Base-by-base conservation (phyloP, 1,284 basidiomycete species). In the Tilletia caries region DNA sequence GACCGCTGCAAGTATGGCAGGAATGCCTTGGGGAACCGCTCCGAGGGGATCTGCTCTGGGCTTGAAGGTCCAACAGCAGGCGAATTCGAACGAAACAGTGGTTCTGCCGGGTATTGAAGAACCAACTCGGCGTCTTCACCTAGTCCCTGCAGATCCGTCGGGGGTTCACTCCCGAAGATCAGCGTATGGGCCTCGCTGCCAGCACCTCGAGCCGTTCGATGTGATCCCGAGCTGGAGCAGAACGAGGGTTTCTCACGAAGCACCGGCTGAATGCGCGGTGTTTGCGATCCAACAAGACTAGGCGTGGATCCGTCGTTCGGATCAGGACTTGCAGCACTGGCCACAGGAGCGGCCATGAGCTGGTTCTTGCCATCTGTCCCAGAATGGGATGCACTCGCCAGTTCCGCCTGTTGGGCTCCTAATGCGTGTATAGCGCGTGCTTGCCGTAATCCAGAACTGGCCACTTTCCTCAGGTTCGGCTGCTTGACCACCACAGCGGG, bases 401-500 rank as follows among this genome's bases (percentile, higher is more conserved):
- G 37, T 41, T 41, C 1, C 15, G 37, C 8, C 8, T 41, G 37
- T 41, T 41, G 37, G 15, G 15, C 15, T 15, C 37, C 37, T 15
- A 41, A 41, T 41, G 37, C 37, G 15, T 41, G 15, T 10, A 41
- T 41, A 15, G 52, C 52, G 3, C 58, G 58, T n/a, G 32, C 58
- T n/a, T 62, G 29, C 32, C 58, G 58, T 3, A 62, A 29, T 34
- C 58, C 58, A 6, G 58, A 62, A 37, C 58, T 62, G 1, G 58
- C 58, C 29, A 62, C 58, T 37, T 62, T 62, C 6, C 58, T 25
- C 0, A 62, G 58, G 20, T 62, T 62, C 29, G 32, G 29, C 58
- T 62, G 58, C n/a, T 62, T 62, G 58, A 62, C 58, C 58, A 62
- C 27, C 10, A 62, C 58, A 15, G 58, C 29, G 8, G 58, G 58